These are phyloP conservation scores for Pythium pyrilobum DNA, from an alignment of 352 stramenopile genomes.

Conservation along the genomic window DNA sequence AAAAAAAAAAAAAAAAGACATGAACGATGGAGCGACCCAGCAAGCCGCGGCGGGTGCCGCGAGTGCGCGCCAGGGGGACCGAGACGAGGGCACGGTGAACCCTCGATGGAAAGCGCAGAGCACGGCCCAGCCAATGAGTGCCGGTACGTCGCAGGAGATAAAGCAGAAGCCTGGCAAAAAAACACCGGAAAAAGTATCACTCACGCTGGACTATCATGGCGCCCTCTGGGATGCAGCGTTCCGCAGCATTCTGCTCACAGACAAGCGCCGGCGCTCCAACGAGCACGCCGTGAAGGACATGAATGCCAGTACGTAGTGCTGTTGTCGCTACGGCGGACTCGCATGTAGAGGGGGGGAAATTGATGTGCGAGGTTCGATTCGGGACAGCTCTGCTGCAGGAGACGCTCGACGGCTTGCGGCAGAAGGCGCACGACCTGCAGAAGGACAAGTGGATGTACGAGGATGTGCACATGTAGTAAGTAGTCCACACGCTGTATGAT, in stretches of 20 bases:
- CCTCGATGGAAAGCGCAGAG: conserved; percentile 6
- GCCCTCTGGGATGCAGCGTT: conserved; percentile 15
- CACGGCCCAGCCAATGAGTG: conserved; percentile 8
- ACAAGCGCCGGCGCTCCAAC: conserved; percentile 49
- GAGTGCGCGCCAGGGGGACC: not conserved
- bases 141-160: conserved; percentile 16
- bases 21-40: not conserved
- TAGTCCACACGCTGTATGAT: too few species aligned
- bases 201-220: not conserved
- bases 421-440: conserved; percentile 51
- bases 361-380: not conserved
- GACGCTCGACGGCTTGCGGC: conserved; percentile 41
- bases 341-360: not conserved
- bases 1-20: not conserved
- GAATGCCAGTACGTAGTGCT: conserved; percentile 29
- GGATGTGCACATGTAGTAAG: conserved; percentile 49
- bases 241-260: conserved; percentile 41
- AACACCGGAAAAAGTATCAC: too few species aligned
- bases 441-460: conserved; percentile 78
- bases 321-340: not conserved
- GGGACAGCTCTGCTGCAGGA: conserved; percentile 46
- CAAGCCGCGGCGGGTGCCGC: not conserved
- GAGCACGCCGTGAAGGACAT: conserved; percentile 38
- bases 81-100: not conserved
- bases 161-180: not conserved